Evolutionary conservation across 164 flowering plant genomes (phyloP), one percentile per base, ranked within the genome.

Genomic region (Cinnamomum micranthum): DNA sequence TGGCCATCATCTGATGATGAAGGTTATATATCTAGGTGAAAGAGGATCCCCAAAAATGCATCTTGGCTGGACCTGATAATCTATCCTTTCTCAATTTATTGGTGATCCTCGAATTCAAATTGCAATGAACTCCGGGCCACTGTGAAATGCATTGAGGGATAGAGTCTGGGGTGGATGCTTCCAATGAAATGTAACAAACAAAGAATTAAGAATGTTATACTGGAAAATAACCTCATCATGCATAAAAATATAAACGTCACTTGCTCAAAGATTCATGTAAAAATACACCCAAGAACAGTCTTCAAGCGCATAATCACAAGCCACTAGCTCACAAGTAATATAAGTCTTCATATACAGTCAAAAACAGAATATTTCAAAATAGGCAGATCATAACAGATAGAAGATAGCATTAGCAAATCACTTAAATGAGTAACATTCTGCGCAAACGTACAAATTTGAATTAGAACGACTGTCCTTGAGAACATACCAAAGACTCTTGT

Each of bases 401-500:
- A 24, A 64, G 31, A 66, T 12, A 66, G 15, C 33, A 66, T 27
- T 28, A 66, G 69, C 9, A 66, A 14, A 66, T 66, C 27, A 66
- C 35, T 66, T 15, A 35, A 66, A 28, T 23, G 35, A 28, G 19
- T 9, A 66, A 66, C n/a, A 66, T 12, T 28, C 14, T 66, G 22
- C 4, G 3, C 15, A 31, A 20, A 64, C 2, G 7, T n/a, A 13
- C 7, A 66, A 66, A 19, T 25, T 31, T 13, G 35, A 19, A 28
- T n/a, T 12, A 28, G 35, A 24, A 63, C 3, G 65, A 50, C 23
- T 11, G 69, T 51, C 65, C 50, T 27, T 52, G 1, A 23, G 25
- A 73, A 55, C 68, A 33, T 20, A 68, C 50, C 67, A 71, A 63
- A 23, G 65, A 75, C 24, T 64, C 23, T 64, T 22, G 74, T 50